Base-by-base conservation (phyloP, 495 filamentous ascomycete genomes). In the Cladorrhinum samala region DNA sequence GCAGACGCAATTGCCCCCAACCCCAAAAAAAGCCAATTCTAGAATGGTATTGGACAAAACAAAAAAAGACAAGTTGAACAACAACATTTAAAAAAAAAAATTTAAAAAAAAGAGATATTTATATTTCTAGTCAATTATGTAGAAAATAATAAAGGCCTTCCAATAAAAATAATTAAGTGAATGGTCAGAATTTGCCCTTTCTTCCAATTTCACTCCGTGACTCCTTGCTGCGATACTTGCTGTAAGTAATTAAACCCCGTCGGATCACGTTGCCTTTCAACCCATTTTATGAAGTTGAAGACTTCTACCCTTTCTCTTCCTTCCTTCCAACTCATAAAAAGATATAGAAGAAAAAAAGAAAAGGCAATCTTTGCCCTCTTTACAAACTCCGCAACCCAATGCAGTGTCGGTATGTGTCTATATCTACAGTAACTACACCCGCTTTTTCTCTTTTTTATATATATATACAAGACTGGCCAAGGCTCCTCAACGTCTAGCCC, bases 401-500 rank as follows among this genome's bases (percentile, higher is more conserved):
- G 45, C 39, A 33, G 45, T 47, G 11, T 23, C 3, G n/a, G 11
- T 24, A 21, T 45, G 23, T 45, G 43, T 40, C 51, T 47, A 53
- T 53, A 53, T 52, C 21, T 52, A 52, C 50, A 52, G 9, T 44
- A 37, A 3, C 5, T 13, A 1, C 1, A n/a, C 38, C 14, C 41
- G 6, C 8, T 9, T n/a, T 40, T 20, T n/a, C 24, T 46, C 14
- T n/a, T 47, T 21, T 54, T 44, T 49, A 49, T 16, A 41, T 20
- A 40, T 57, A 52, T 57, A 46, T 46, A 57, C 49, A 49, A 25
- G 24, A 11, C 9, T 13, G 14, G 3, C 42, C 9, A 11, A 21
- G 16, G 2, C 8, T 20, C 1, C 21, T 55, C 30, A 69, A 11
- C 65, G 60, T 19, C 61, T 51, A 5, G 65, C 58, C 30, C 67